Evolutionary conservation across 176 grass and related monocot genomes (phyloP), one percentile per base, ranked within the genome.

Genomic region (Carex cristatella): DNA sequence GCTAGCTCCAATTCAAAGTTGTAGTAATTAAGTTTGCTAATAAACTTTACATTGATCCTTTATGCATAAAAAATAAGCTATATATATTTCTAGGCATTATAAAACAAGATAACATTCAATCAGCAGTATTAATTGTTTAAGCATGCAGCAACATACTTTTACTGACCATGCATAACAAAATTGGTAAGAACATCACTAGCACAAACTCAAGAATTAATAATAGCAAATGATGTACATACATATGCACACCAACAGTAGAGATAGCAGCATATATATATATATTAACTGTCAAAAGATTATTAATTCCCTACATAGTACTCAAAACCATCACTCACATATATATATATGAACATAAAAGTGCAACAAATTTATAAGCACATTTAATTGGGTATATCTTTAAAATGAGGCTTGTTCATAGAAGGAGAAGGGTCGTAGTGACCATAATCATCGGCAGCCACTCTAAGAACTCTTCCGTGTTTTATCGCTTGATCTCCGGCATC

Each of bases 351-450:
- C 80, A 82, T 14, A 54, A 53, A 65, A 82, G 37, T 49, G 42
- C 15, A 71, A 71, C 70, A 73, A 51, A 30, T 83, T 16, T 69
- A 0, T 19, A 54, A 13, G 27, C 3, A 69, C 0, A 79, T 60
- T 73, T 86, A 92, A 48, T 92, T 95, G 0, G 93, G 93, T 88
- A 95, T 92, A 42, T 87, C 84, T 84, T 95, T 95, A 85, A 92
- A 92, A 84, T 84, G 91, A 91, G 93, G 93, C 87, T 93, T 95
- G 32, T 86, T 46, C 82, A 95, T 87, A 69, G 87, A 73, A 2
- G 93, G 93, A 31, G 91, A 76, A 40, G 89, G 62, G 60, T 93
- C 87, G 23, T 93, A 93, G 58, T 3, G 3, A 55, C 85, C 80
- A 68, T 95, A 95, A 89, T 95, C 93, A 83, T 88, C 87, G 79